Evolutionary conservation across 2,329 filamentous ascomycete genomes (phyloP).

Genomic region (Aspergillus versicolor): DNA sequence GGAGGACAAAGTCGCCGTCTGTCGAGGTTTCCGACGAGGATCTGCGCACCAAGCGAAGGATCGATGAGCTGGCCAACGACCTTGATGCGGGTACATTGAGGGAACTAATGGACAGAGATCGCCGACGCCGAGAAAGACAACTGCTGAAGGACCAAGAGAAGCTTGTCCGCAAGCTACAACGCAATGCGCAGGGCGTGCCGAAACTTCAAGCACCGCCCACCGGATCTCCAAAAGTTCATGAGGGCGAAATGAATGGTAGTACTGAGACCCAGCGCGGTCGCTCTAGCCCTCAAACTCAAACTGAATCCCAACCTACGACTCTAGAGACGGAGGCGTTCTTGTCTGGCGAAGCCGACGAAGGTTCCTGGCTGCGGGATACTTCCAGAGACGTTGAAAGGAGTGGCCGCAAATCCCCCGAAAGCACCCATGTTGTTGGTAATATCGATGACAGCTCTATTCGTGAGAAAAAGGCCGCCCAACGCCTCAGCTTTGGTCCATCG

Average conservation of each 20-base stretch:
- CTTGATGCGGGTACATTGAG: conserved; percentile 80
- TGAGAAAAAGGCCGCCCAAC: conserved; percentile 26
- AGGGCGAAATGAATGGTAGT: conserved; percentile 8
- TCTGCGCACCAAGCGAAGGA: conserved; percentile 60
- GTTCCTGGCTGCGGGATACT: conserved; percentile 34
- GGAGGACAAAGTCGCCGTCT: conserved; percentile 53
- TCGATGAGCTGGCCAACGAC: conserved; percentile 74
- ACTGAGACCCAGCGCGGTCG: conserved; percentile 9
- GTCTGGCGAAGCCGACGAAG: conserved; percentile 16
- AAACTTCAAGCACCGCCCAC: conserved; percentile 55
- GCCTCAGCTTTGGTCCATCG: conserved; percentile 34
- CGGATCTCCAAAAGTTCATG: conserved; percentile 4
- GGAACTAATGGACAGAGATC: conserved; percentile 86
- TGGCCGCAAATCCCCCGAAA: conserved; percentile 30
- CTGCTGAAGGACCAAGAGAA: conserved; percentile 67
- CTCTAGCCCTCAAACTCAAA: conserved; percentile 4
- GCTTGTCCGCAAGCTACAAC: conserved; percentile 49
- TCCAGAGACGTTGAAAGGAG: conserved; percentile 29
- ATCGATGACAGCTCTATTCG: conserved; percentile 36
- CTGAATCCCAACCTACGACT: conserved; percentile 11
- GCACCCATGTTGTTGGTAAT: conserved; percentile 31
- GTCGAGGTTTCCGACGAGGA: conserved; percentile 62
- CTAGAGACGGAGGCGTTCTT: conserved; percentile 13
- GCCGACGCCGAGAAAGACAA: conserved; percentile 74
- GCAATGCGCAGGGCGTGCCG: conserved; percentile 54